Conservation (phyloP, 306 rosid genomes). For the Dalbergia cochinchinensis region DNA sequence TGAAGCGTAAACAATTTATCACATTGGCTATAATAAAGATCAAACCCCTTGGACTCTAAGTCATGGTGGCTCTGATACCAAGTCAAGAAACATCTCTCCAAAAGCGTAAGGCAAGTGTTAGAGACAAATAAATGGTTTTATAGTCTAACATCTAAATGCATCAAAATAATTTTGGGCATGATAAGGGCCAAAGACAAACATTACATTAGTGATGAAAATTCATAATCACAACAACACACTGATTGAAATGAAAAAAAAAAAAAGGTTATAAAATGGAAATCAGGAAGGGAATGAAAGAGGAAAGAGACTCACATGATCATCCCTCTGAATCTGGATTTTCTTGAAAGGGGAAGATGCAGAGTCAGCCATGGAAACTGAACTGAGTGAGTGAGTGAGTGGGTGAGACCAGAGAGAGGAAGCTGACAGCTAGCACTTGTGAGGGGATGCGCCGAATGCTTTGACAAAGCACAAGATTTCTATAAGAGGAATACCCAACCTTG, state of each 20-base stretch:
- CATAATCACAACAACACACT: too few species aligned
- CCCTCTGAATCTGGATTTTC: conserved; percentile 81
- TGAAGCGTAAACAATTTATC: too few species aligned
- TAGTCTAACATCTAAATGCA: neutral
- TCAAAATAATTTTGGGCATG: conserved; percentile 8
- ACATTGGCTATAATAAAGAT: too few species aligned
- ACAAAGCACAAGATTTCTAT: too few species aligned
- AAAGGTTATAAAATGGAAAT: neutral
- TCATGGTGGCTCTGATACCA: too few species aligned
- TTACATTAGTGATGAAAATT: neutral
- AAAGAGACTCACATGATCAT: conserved; percentile 61
- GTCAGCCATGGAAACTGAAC: conserved; percentile 65
- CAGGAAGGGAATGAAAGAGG: neutral
- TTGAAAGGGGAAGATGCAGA: conserved; percentile 70
- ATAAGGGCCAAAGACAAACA: neutral
- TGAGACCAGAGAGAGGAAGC: too few species aligned
- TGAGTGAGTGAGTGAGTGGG: neutral
- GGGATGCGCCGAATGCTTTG: neutral
- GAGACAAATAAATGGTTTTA: too few species aligned
- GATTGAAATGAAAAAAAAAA: neutral
- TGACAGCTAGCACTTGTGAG: too few species aligned
- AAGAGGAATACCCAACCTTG: too few species aligned
- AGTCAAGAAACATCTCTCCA: too few species aligned
- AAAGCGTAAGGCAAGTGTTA: too few species aligned
- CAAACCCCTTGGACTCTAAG: too few species aligned